Evolutionary conservation across 2,329 filamentous ascomycete species (phyloP), one percentile per base, ranked within the genome.

Genomic region (Alternaria sp.): DNA sequence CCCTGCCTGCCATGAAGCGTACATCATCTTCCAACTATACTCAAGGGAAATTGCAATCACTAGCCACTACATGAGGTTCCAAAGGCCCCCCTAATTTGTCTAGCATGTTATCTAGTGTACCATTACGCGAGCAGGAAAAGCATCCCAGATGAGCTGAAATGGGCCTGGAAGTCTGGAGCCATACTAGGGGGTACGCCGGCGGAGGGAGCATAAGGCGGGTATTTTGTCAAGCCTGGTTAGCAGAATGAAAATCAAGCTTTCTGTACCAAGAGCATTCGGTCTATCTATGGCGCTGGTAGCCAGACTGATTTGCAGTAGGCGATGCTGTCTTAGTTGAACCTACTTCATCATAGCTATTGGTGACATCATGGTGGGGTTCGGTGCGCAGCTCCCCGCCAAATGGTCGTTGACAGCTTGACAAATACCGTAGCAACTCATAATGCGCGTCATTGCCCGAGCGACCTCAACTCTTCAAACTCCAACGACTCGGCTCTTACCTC

Each of bases 351-450:
- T 30, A 30, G 8, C 16, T 12, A 7, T 49, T 51, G 16, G 54
- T 69, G 67, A 69, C 67, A 64, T 69, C 63, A 68, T 61, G 28
- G 67, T 51, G 63, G 67, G 65, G 67, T 68, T 44, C 44, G n/a
- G 51, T 38, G 28, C 32, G 32, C 20, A 54, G 56, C 48, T 55
- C 63, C 65, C 57, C 61, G 51, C 59, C 42, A 58, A 34, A 54
- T 32, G 30, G 26, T 38, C 47, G 47, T 44, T 47, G 32, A 38
- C 53, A 62, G 32, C 30, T 68, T 63, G 61, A 66, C 62, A 65
- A 63, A 68, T 65, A 65, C 52, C 34, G 26, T 30, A 9, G 34
- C 30, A 64, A 16, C 60, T 51, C 59, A 64, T 42, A 61, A 68
- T 68, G 62, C 67, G 62, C 38, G 55, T 34, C 53, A 34, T 67